Evolutionary conservation across 352 stramenopile genomes (phyloP).

Genomic region (Aphanomyces cochlioides): DNA sequence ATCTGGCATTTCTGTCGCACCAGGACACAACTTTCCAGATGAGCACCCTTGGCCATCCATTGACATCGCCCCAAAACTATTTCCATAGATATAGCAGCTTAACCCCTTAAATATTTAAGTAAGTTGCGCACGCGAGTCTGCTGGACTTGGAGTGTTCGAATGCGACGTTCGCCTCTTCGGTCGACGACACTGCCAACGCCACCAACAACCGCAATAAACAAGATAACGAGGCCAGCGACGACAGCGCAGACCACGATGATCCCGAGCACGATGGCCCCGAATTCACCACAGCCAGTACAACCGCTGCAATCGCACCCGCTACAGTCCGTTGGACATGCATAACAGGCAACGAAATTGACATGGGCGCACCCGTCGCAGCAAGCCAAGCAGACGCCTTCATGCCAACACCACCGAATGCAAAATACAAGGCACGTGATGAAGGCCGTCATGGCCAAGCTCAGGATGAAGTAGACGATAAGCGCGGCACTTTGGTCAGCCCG

Average conservation of each 20-base stretch:
- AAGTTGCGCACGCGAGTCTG: conserved; percentile 11
- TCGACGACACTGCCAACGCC: conserved; percentile 5
- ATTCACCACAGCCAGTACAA: background rate
- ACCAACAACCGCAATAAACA: conserved; percentile 22
- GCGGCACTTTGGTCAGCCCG: conserved; percentile 8
- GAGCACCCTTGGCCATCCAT: too few species aligned
- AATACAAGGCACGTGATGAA: conserved; percentile 4
- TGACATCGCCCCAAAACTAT: too few species aligned
- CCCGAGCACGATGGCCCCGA: background rate
- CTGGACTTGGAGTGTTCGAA: conserved; percentile 1
- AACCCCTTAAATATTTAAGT: too few species aligned
- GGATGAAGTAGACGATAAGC: conserved; percentile 24
- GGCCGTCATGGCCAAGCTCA: background rate
- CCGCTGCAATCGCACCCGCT: too few species aligned
- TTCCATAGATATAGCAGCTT: too few species aligned
- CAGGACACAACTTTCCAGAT: too few species aligned
- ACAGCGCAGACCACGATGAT: conserved; percentile 7
- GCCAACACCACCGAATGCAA: too few species aligned
- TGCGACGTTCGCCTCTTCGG: conserved; percentile 6
- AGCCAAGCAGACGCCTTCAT: background rate
- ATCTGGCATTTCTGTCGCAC: too few species aligned
- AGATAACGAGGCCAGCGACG: conserved; percentile 18
- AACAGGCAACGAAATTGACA: background rate
- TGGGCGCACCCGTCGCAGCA: background rate
- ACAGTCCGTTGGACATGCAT: background rate